A percentile compares a stretch with the other conserved stretches of the same genome.
Conservation (phyloP, 1,284 basidiomycete genomes). For the Tylopilus sp. region DNA sequence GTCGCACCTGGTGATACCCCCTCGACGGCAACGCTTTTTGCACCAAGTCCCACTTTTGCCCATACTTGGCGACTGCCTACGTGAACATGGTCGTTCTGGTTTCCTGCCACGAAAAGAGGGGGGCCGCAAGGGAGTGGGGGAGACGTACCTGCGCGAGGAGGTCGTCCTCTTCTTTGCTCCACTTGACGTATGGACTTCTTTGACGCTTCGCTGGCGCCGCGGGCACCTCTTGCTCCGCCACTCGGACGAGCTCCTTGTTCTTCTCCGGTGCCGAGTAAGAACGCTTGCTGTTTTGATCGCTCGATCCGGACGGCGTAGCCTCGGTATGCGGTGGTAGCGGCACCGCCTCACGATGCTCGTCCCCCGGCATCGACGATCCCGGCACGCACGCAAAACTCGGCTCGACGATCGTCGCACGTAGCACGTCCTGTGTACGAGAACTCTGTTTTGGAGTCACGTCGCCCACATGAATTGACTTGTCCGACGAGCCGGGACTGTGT, state of each 20-base stretch:
- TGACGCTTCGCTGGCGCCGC: slow-evolving; percentile 24
- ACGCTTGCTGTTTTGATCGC: not conserved
- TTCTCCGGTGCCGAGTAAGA: slow-evolving; percentile 3
- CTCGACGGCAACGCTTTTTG: slow-evolving; percentile 38
- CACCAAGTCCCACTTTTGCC: slow-evolving; percentile 40
- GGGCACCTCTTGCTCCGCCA: slow-evolving; percentile 20
- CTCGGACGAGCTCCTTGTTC: slow-evolving; percentile 26
- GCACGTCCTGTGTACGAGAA: slow-evolving; percentile 1
- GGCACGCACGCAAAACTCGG: not conserved
- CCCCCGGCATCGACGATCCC: not conserved
- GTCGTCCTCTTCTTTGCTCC: slow-evolving; percentile 40
- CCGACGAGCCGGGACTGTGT: not conserved
- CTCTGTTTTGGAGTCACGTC: slow-evolving; percentile 21
- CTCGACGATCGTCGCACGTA: not conserved
- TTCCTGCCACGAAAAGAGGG: too few species aligned
- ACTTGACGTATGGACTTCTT: slow-evolving; percentile 39
- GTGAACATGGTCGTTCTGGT: not conserved
- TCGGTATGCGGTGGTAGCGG: slow-evolving; percentile 6
- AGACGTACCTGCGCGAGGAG: slow-evolving; percentile 34
- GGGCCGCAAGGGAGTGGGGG: too few species aligned
- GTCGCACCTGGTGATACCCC: slow-evolving; percentile 39
- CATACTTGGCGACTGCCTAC: slow-evolving; percentile 38
- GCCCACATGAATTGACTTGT: slow-evolving; percentile 2
- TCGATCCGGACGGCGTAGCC: slow-evolving; percentile 1
- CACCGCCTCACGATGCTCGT: slow-evolving; percentile 6